Percentiles rank a stretch among this genome's conserved stretches.
Conservation (phyloP, 768 basidiomycete species). For the Tulasnella sp. region DNA sequence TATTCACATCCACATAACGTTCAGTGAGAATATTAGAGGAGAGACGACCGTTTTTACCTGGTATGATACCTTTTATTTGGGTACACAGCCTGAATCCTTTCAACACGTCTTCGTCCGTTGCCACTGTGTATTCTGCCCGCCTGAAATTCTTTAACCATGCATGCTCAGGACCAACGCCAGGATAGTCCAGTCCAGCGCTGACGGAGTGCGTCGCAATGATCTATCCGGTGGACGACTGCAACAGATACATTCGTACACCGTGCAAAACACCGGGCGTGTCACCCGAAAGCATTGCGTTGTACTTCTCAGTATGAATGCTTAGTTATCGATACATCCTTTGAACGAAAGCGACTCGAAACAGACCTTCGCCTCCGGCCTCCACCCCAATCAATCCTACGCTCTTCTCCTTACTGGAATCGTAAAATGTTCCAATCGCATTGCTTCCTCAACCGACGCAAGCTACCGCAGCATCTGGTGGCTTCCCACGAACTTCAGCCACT, state of each 20-base stretch:
- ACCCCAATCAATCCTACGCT: slow-evolving; percentile 81
- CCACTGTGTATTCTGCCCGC: slow-evolving; percentile 87
- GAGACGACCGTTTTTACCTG: slow-evolving; percentile 38
- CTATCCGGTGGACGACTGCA: slow-evolving; percentile 82
- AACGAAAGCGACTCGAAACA: neutral
- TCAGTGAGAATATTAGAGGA: neutral
- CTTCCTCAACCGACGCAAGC: slow-evolving; percentile 97
- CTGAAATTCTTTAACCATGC: slow-evolving; percentile 94
- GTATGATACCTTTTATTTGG: slow-evolving; percentile 94
- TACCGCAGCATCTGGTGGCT: slow-evolving; percentile 87
- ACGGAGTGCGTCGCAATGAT: slow-evolving; percentile 97
- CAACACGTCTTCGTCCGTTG: slow-evolving; percentile 89
- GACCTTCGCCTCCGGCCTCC: slow-evolving; percentile 95
- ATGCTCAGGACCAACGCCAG: slow-evolving; percentile 96
- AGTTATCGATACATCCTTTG: too few species aligned
- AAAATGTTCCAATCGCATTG: slow-evolving; percentile 97
- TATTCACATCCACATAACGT: slow-evolving; percentile 23
- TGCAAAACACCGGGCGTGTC: slow-evolving; percentile 92
- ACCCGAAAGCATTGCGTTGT: slow-evolving; percentile 87
- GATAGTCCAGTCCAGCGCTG: slow-evolving; percentile 92
- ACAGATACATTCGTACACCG: slow-evolving; percentile 89
- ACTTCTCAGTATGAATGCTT: slow-evolving; percentile 75
- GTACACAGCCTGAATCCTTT: slow-evolving; percentile 87
- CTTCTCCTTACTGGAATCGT: slow-evolving; percentile 88
- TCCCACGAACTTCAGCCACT: slow-evolving; percentile 56